Evolutionary conservation across 495 filamentous ascomycete genomes (phyloP).

Genomic region (Neurospora sp.): DNA sequence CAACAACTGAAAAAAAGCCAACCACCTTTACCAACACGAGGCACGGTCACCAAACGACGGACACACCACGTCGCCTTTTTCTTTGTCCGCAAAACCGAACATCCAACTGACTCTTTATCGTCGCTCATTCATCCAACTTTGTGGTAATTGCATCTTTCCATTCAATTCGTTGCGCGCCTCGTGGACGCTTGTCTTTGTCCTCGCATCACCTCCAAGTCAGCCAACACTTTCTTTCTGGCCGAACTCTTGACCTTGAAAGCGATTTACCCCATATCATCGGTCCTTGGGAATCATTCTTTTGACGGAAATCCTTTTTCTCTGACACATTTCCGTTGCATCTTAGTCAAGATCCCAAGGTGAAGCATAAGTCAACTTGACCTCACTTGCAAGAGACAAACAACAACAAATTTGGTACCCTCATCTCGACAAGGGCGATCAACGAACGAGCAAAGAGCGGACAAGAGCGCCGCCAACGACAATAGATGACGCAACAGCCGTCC

Average conservation of each 20-base stretch:
- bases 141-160: background rate
- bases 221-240: background rate
- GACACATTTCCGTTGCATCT: background rate
- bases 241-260: background rate
- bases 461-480: conserved; percentile 5
- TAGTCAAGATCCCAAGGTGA: background rate
- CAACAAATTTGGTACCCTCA: background rate
- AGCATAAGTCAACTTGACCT: background rate
- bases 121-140: background rate
- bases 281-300: background rate
- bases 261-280: background rate
- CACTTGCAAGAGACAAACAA: background rate
- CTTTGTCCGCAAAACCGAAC: background rate
- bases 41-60: background rate
- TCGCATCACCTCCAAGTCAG: background rate
- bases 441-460: background rate
- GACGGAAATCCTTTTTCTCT: background rate
- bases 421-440: background rate
- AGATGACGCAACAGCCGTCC: conserved; percentile 14
- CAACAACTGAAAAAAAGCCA: background rate
- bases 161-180: background rate
- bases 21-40: background rate
- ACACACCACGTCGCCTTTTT: background rate
- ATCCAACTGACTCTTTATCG: background rate
- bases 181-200: background rate